These are phyloP conservation scores for Suillus plorans DNA, from an alignment of 768 basidiomycete species.

Conservation along the genomic window DNA sequence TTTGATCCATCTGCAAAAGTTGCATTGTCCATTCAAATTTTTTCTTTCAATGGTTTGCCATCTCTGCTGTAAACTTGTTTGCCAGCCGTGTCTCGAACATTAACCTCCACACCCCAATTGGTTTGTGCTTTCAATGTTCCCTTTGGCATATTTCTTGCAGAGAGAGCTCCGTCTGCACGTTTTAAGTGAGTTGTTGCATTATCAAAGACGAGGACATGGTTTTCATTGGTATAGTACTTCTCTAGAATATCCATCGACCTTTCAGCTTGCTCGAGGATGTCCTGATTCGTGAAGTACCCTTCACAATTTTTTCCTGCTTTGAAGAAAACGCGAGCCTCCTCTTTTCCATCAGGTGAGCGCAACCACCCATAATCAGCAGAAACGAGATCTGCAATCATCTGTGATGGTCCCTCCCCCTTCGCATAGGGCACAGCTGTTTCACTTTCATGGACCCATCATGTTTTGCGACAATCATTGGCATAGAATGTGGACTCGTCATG, in stretches of 20 bases:
- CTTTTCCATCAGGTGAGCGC: too few relatives aligned
- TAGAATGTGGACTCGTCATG: too few relatives aligned
- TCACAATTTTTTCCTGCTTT: too few relatives aligned
- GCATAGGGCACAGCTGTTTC: too few relatives aligned
- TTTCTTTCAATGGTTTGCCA: slow-evolving; percentile 13
- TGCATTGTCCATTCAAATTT: slow-evolving; percentile 1
- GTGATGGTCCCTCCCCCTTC: too few relatives aligned
- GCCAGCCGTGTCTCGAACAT: slow-evolving; percentile 19
- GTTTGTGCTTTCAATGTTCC: neutral
- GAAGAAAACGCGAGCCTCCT: too few relatives aligned
- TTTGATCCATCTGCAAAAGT: too few relatives aligned
- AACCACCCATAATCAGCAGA: too few relatives aligned
- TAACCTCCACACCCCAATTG: slow-evolving; percentile 16
- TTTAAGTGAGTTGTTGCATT: slow-evolving; percentile 27
- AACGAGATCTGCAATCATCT: too few relatives aligned
- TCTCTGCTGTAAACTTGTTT: too few relatives aligned
- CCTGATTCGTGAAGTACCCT: neutral
- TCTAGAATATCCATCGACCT: slow-evolving; percentile 26
- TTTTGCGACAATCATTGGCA: too few relatives aligned
- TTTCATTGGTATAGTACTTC: slow-evolving; percentile 27
- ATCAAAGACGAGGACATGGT: slow-evolving; percentile 27
- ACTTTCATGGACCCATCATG: too few relatives aligned
- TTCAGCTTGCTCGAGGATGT: slow-evolving; percentile 18
- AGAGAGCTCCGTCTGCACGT: slow-evolving; percentile 19
- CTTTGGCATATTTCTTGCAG: slow-evolving; percentile 19